Conservation (phyloP, 106 monocot species). For the Agapanthus africanus region DNA sequence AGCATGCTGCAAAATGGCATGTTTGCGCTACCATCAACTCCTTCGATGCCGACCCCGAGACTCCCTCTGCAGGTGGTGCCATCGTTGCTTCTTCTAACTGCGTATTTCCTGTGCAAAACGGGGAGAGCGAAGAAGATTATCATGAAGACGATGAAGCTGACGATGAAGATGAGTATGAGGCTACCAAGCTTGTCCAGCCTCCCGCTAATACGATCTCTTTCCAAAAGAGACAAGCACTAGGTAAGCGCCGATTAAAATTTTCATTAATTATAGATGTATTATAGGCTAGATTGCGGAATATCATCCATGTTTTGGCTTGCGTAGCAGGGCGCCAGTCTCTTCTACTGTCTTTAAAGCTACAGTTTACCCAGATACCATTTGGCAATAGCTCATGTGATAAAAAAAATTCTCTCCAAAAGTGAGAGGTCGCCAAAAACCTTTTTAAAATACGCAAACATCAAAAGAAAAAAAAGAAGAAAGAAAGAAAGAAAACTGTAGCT, state of each 20-base stretch:
- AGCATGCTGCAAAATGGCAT: slow-evolving; percentile 70
- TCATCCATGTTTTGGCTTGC: not conserved
- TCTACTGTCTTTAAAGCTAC: not conserved
- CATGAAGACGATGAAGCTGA: not conserved
- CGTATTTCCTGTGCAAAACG: not conserved
- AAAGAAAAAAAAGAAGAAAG: too few relatives aligned
- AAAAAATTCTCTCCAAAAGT: too few relatives aligned
- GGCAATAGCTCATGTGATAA: slow-evolving; percentile 14
- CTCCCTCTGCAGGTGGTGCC: not conserved
- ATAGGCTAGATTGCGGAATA: too few relatives aligned
- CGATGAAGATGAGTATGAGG: slow-evolving; percentile 47
- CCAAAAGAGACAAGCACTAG: slow-evolving; percentile 90
- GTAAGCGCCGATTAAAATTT: slow-evolving; percentile 18
- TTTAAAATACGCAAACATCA: too few relatives aligned
- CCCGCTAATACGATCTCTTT: slow-evolving; percentile 49
- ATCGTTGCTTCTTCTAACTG: not conserved
- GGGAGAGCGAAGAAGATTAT: slow-evolving; percentile 11
- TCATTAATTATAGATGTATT: too few relatives aligned
- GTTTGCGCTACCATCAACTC: slow-evolving; percentile 48
- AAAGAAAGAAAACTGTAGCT: too few relatives aligned
- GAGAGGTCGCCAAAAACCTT: too few relatives aligned
- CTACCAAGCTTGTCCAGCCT: slow-evolving; percentile 31
- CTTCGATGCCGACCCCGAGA: slow-evolving; percentile 28
- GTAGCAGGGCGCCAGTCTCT: not conserved
- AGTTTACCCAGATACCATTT: not conserved